Conservation (phyloP, 192 early-diverging fungal genomes). For the Gigaspora rosea region DNA sequence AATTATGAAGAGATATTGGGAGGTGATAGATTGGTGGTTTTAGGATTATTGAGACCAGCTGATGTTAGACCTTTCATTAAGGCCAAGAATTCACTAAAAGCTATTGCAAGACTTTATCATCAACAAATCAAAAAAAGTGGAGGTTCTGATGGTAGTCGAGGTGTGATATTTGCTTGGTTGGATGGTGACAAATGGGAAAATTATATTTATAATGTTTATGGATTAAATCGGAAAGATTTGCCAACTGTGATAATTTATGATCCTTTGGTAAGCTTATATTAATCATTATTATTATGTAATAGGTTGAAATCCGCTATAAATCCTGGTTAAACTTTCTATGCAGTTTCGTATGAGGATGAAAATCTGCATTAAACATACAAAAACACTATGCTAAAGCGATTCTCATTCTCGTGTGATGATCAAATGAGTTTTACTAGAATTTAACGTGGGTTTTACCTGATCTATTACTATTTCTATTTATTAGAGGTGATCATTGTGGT, state of each 20-base stretch:
- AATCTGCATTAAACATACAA: neutral
- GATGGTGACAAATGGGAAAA: conserved; percentile 62
- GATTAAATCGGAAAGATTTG: conserved; percentile 32
- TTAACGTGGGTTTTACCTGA: too few relatives aligned
- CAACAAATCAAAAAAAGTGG: conserved; percentile 30
- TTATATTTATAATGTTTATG: conserved; percentile 60
- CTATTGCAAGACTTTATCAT: conserved; percentile 38
- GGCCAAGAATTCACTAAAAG: conserved; percentile 32
- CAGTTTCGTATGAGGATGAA: neutral
- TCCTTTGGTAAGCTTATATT: conserved; percentile 1
- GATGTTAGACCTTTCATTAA: conserved; percentile 22
- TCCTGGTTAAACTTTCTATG: too few relatives aligned
- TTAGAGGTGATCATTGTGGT: too few relatives aligned
- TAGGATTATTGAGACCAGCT: conserved; percentile 62
- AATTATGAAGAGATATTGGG: conserved; percentile 74
- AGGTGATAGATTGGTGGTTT: conserved; percentile 61
- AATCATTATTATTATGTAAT: neutral
- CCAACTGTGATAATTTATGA: conserved; percentile 33
- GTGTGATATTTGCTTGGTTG: conserved; percentile 64
- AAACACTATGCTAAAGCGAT: neutral
- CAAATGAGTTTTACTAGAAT: too few relatives aligned
- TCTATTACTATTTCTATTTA: too few relatives aligned
- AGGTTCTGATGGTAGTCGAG: conserved; percentile 6
- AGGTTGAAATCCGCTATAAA: too few relatives aligned
- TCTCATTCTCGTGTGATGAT: too few relatives aligned